A percentile compares a stretch with the other conserved stretches of the same genome.
Evolutionary conservation across 345 rosid genomes (phyloP).

Genomic region (Abelmoschus esculentus): DNA sequence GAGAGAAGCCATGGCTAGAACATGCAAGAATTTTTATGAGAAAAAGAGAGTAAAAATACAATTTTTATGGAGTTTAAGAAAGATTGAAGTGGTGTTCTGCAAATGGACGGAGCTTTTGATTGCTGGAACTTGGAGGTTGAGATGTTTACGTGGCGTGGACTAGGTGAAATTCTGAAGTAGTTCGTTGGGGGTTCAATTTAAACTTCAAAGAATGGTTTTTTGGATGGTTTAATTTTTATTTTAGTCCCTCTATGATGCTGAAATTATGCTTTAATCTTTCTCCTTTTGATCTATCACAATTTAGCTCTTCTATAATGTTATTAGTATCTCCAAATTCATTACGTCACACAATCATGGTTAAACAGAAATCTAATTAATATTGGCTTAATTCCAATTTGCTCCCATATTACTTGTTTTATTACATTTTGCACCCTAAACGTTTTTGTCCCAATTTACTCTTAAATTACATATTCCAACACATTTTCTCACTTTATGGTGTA

Average conservation of each 20-base stretch:
- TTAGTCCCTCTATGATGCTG: not conserved
- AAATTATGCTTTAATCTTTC: not conserved
- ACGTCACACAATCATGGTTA: too few species aligned
- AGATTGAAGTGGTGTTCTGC: not conserved
- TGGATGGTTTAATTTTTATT: not conserved
- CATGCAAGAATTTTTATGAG: not conserved
- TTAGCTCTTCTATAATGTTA: too few species aligned
- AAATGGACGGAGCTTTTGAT: not conserved
- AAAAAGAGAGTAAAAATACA: not conserved
- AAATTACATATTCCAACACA: too few species aligned
- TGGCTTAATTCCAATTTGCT: too few species aligned
- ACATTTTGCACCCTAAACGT: too few species aligned
- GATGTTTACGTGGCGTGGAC: not conserved
- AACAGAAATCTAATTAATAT: too few species aligned
- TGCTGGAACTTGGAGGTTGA: not conserved
- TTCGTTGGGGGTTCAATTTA: not conserved
- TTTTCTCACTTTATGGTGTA: too few species aligned
- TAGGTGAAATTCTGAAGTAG: not conserved
- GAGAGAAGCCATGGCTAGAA: conserved; percentile 21
- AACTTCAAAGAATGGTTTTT: not conserved
- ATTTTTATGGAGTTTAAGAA: not conserved
- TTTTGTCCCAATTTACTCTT: too few species aligned
- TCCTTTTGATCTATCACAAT: too few species aligned
- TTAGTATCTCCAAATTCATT: too few species aligned
- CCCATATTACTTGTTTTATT: too few species aligned